Conservation (phyloP, 257 asterid genomes). For the Plectranthus barbatus region DNA sequence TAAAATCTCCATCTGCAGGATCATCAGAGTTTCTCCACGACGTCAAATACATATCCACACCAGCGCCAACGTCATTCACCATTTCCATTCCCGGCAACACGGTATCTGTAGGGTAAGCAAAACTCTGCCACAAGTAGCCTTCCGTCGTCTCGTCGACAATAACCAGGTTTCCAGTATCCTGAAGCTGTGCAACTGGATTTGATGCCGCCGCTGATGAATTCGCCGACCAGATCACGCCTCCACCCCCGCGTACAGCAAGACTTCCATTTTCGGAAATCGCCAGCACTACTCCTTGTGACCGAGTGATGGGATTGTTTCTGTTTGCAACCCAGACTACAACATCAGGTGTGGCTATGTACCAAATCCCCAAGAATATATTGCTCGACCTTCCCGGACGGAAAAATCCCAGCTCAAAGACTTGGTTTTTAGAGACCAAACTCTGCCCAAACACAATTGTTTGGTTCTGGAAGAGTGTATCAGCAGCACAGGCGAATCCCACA, state of each 20-base stretch:
- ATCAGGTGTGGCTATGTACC: slow-evolving; percentile 23
- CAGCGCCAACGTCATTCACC: neutral
- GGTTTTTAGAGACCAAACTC: slow-evolving; percentile 18
- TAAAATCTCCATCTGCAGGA: neutral
- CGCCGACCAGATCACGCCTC: slow-evolving; percentile 17
- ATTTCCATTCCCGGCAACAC: neutral
- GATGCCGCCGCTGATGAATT: neutral
- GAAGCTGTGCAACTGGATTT: slow-evolving; percentile 13
- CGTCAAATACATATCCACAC: neutral
- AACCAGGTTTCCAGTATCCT: slow-evolving; percentile 19
- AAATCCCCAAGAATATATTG: slow-evolving; percentile 14
- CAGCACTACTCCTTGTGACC: neutral
- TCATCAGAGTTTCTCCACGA: neutral
- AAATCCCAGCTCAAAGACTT: slow-evolving; percentile 24
- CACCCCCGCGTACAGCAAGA: neutral
- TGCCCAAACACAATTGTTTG: slow-evolving; percentile 5
- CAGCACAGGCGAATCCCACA: neutral
- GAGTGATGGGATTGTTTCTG: slow-evolving; percentile 8
- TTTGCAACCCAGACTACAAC: slow-evolving; percentile 28
- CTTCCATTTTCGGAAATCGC: neutral
- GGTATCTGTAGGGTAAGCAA: neutral
- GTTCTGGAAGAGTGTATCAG: slow-evolving; percentile 9
- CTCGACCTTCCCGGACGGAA: slow-evolving; percentile 19
- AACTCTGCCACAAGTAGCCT: neutral
- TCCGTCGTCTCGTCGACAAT: neutral